Conservation (phyloP, 805 yeast genomes). For the Zygosaccharomyces bailii region DNA sequence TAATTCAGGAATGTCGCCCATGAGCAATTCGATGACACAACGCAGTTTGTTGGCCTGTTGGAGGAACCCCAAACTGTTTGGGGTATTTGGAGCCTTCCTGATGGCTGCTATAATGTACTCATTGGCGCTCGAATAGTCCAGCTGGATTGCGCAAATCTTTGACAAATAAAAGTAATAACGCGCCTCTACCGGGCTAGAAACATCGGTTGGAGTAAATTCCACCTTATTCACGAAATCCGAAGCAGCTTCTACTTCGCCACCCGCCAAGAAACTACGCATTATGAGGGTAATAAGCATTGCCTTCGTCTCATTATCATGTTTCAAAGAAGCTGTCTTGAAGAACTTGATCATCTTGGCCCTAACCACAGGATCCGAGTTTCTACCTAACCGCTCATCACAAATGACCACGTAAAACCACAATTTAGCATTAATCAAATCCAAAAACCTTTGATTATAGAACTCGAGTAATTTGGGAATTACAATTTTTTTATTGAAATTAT, state of each 20-base stretch:
- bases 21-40: constrained; percentile 83
- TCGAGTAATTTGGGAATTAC: constrained; percentile 49
- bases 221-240: constrained; percentile 84
- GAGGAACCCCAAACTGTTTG: constrained; percentile 77
- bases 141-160: constrained; percentile 85
- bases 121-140: constrained; percentile 86
- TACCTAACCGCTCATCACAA: constrained; percentile 58
- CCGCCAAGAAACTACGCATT: constrained; percentile 70
- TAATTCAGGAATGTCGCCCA: constrained; percentile 95
- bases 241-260: constrained; percentile 84
- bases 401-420: constrained; percentile 89
- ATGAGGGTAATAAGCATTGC: constrained; percentile 84
- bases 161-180: constrained; percentile 89
- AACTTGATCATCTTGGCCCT: constrained; percentile 69
- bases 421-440: constrained; percentile 85
- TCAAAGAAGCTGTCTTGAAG: constrained; percentile 81
- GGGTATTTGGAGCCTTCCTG: constrained; percentile 92
- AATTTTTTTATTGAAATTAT: constrained; percentile 50
- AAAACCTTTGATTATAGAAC: constrained; percentile 70
- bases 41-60: constrained; percentile 87
- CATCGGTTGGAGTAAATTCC: constrained; percentile 59
- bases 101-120: constrained; percentile 92
- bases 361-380: constrained; percentile 34
- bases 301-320: constrained; percentile 89
- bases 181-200: constrained; percentile 84